Evolutionary conservation across 2,329 filamentous ascomycete species (phyloP).

Genomic region (Cordyceps fumosorosea): DNA sequence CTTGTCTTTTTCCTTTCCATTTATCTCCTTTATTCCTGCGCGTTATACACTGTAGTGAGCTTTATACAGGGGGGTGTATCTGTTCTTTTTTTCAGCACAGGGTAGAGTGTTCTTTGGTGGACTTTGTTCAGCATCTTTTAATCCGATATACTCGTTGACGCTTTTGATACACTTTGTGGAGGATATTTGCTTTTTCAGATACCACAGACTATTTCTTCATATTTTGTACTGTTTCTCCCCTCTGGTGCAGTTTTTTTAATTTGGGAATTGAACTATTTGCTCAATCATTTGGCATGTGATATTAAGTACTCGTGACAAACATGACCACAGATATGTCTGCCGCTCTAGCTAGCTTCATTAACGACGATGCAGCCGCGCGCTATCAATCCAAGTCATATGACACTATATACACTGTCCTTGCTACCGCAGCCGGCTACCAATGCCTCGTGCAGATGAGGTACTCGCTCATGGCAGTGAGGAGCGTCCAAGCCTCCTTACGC

Average conservation of each 20-base stretch:
- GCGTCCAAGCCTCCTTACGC: conserved; percentile 69
- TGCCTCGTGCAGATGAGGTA: conserved; percentile 62
- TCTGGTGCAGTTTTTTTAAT: conserved; percentile 20
- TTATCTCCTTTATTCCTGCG: neutral
- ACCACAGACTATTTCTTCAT: conserved; percentile 13
- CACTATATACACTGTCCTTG: neutral
- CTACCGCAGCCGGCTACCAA: conserved; percentile 42
- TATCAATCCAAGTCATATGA: neutral
- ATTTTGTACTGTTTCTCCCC: neutral
- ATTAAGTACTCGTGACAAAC: neutral
- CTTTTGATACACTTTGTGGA: neutral
- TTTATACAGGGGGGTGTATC: conserved; percentile 20
- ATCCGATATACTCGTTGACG: conserved; percentile 3
- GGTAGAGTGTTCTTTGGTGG: conserved; percentile 2
- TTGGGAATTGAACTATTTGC: conserved; percentile 19
- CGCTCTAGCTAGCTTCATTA: neutral
- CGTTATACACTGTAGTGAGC: neutral
- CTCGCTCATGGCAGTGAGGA: conserved; percentile 59
- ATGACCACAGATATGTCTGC: neutral
- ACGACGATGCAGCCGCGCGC: neutral
- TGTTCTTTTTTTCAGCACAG: neutral
- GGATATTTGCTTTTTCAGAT: conserved; percentile 12
- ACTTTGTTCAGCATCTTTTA: neutral
- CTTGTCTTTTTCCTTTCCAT: neutral
- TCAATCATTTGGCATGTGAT: neutral